Evolutionary conservation across 108 stramenopile genomes (phyloP), one percentile per base, ranked within the genome.

Genomic region (Discostella stelligeroides): DNA sequence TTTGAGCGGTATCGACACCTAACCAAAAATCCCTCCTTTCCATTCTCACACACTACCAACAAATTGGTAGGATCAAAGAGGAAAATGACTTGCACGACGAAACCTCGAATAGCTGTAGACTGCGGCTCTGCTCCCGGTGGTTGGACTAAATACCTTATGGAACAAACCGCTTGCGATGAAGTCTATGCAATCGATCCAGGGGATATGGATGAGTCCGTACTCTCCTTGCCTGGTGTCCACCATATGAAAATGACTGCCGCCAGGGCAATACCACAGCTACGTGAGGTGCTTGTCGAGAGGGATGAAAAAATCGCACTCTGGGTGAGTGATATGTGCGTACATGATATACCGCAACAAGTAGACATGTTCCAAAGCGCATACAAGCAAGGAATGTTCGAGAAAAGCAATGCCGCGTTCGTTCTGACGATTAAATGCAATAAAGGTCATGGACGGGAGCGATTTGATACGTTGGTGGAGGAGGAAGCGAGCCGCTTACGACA

Each of bases 61-160:
- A 23, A 18, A 23, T 23, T 12, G 7, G 14, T 24, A 12, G 63
- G 72, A 64, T 72, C 55, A 30, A 72, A 56, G 27, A 53, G 71
- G 7, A 54, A 54, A 21, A 45, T 24, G 6, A 2, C 39, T 7
- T 0, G 10, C 11, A 15, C 24, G 28, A 7, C 8, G 8, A 30
- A 21, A 41, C 59, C 63, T 0, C 41, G 29, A 5, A 39, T 78
- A 38, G 86, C 75, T 11, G 54, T 89, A 27, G 88, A 89, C 66
- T 86, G 86, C 57, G 88, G 88, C 25, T 72, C 84, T 6, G 74
- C 88, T n/a, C 88, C 86, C 2, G 88, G 86, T 27, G 88, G 88
- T 1, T 89, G 88, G 88, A 85, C 86, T 1, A 85, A 89, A 53
- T 87, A 79, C 46, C 49, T 89, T 21, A 46, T 83, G 1, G 78